phyloP scores from a whole-genome alignment of 805 yeast species.

The Nakazawaea peltata region DNA sequence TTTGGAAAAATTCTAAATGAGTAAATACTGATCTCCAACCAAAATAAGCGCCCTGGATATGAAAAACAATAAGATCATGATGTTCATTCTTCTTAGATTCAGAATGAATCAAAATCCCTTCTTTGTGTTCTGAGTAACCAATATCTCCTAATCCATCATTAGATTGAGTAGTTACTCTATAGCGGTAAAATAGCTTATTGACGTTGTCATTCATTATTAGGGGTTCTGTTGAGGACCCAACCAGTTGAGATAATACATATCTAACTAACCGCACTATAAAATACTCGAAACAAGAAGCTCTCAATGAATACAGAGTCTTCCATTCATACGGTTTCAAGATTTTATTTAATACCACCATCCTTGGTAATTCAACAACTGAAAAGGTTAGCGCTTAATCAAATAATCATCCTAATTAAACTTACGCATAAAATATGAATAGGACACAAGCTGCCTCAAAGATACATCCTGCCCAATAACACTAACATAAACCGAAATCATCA shows the following conservation, averaged over 20 bases:
- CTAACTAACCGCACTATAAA: slow-evolving; percentile 14
- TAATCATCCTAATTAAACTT: too few relatives aligned
- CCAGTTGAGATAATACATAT: slow-evolving; percentile 4
- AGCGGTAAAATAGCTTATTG: slow-evolving; percentile 20
- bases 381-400: not conserved
- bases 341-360: slow-evolving; percentile 19
- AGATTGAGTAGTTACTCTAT: slow-evolving; percentile 23
- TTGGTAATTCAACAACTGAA: slow-evolving; percentile 15
- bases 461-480: too few relatives aligned
- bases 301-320: slow-evolving; percentile 20
- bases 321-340: slow-evolving; percentile 22
- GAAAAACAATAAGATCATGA: slow-evolving; percentile 35
- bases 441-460: too few relatives aligned
- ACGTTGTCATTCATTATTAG: slow-evolving; percentile 5
- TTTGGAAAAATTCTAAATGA: slow-evolving; percentile 35
- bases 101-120: slow-evolving; percentile 26
- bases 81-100: slow-evolving; percentile 20
- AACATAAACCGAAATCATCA: slow-evolving; percentile 15
- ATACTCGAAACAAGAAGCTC: slow-evolving; percentile 22
- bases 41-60: slow-evolving; percentile 36
- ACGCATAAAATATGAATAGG: too few relatives aligned
- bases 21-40: slow-evolving; percentile 25
- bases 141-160: slow-evolving; percentile 27
- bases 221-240: too few relatives aligned
- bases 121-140: too few relatives aligned